A percentile compares a stretch with the other conserved stretches of the same genome.
Evolutionary conservation across 2,329 filamentous ascomycete species (phyloP).

Genomic region (Fusarium chlamydosporum): DNA sequence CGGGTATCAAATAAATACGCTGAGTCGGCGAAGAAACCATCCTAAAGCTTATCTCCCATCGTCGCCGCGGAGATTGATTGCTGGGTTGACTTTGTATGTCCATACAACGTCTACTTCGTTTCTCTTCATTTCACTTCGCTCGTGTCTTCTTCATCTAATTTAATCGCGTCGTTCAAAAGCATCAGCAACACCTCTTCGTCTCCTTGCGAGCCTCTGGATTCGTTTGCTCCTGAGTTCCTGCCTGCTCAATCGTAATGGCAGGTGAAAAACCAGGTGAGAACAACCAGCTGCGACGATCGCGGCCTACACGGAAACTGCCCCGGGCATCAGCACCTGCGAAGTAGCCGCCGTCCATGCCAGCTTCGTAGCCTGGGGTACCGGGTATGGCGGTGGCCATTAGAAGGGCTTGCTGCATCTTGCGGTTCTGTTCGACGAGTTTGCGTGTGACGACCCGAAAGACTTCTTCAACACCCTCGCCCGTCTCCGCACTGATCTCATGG

Average conservation of each 20-base stretch:
- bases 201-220: slow-evolving; percentile 47
- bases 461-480: slow-evolving; percentile 95
- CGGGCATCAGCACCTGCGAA: slow-evolving; percentile 65
- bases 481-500: slow-evolving; percentile 95
- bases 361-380: slow-evolving; percentile 63
- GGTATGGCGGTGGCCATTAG: slow-evolving; percentile 68
- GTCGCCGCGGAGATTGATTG: slow-evolving; percentile 25
- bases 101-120: slow-evolving; percentile 31
- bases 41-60: slow-evolving; percentile 33
- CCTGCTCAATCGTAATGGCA: slow-evolving; percentile 64
- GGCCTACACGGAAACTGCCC: slow-evolving; percentile 69
- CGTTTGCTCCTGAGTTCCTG: slow-evolving; percentile 52
- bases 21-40: slow-evolving; percentile 37
- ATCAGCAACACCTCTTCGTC: slow-evolving; percentile 53
- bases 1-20: slow-evolving; percentile 51
- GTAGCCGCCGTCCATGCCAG: slow-evolving; percentile 63
- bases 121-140: slow-evolving; percentile 15
- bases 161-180: not conserved
- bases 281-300: slow-evolving; percentile 71
- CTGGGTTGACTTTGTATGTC: slow-evolving; percentile 18
- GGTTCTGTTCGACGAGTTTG: slow-evolving; percentile 75
- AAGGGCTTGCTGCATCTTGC: slow-evolving; percentile 72
- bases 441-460: slow-evolving; percentile 82
- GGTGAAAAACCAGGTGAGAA: slow-evolving; percentile 69
- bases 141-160: slow-evolving; percentile 5